A percentile compares a stretch with the other conserved stretches of the same genome.
These are phyloP conservation scores for Fusarium compactum DNA, from an alignment of 2,329 filamentous ascomycete species.

Conservation along the genomic window DNA sequence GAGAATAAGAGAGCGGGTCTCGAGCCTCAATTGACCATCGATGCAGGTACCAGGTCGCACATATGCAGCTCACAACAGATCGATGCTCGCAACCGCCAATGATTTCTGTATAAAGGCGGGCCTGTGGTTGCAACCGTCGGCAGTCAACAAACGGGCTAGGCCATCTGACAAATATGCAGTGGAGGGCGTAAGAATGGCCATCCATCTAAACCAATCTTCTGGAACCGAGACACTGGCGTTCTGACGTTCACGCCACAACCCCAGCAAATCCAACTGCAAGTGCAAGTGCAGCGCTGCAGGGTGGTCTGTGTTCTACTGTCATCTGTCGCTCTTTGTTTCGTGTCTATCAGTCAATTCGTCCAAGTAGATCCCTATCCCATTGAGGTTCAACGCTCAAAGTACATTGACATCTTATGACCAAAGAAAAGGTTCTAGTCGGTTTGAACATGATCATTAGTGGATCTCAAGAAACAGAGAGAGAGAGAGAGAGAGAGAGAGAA, in stretches of 20 bases:
- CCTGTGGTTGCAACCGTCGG: constrained; percentile 18
- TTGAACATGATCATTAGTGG: background rate
- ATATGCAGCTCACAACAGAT: constrained; percentile 18
- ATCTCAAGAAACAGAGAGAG: background rate
- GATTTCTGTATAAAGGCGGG: constrained; percentile 1
- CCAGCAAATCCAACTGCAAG: constrained; percentile 3
- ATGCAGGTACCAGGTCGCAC: constrained; percentile 29
- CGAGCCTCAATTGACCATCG: constrained; percentile 18
- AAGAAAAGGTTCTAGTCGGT: background rate
- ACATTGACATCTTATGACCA: constrained; percentile 4
- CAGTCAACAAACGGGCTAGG: constrained; percentile 19
- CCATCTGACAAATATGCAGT: constrained; percentile 7
- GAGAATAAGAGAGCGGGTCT: constrained; percentile 1
- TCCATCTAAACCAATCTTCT: constrained; percentile 22
- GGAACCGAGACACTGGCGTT: constrained; percentile 35
- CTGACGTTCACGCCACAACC: constrained; percentile 21
- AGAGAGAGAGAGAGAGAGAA: background rate
- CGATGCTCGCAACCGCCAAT: constrained; percentile 10
- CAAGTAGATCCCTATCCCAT: background rate
- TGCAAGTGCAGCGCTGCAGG: constrained; percentile 3
- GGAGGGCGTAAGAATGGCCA: constrained; percentile 6
- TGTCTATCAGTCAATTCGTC: background rate
- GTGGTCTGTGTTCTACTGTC: constrained; percentile 3
- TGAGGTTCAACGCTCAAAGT: constrained; percentile 13
- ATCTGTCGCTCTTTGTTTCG: background rate